Evolutionary conservation across 2,329 filamentous ascomycete genomes (phyloP).

Genomic region (Epichloe uncinata): DNA sequence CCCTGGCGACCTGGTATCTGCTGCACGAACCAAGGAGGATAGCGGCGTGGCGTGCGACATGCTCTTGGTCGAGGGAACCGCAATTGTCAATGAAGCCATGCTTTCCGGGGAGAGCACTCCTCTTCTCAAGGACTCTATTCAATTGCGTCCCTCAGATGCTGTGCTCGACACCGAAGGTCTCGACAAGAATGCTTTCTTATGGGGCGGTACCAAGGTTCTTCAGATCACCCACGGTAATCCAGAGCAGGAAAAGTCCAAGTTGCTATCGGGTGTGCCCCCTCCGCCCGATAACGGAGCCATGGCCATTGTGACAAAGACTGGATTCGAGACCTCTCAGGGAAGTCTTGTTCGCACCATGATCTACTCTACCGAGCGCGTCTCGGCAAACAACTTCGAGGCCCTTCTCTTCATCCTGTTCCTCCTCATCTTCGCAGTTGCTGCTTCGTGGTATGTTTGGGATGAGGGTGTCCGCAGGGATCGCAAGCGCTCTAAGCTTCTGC

Average conservation of each 20-base stretch:
- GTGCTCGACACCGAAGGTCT: constrained; percentile 74
- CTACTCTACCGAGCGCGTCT: constrained; percentile 95
- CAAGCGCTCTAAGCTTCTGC: constrained; percentile 90
- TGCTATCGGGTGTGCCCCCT: constrained; percentile 63
- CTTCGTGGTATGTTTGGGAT: constrained; percentile 98
- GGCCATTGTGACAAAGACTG: constrained; percentile 91
- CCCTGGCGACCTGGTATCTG: constrained; percentile 86
- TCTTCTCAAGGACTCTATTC: constrained; percentile 88
- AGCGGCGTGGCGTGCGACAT: constrained; percentile 96
- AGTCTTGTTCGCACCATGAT: constrained; percentile 99
- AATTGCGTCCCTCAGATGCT: constrained; percentile 73
- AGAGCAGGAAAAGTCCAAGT: constrained; percentile 57
- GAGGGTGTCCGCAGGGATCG: constrained; percentile 90
- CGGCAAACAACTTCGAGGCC: constrained; percentile 94
- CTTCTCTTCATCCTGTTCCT: constrained; percentile 97
- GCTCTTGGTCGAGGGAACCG: constrained; percentile 84
- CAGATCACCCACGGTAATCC: constrained; percentile 82
- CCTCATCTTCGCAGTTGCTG: constrained; percentile 87
- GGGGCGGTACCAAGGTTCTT: constrained; percentile 93
- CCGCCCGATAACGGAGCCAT: constrained; percentile 89
- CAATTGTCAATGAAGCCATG: constrained; percentile 99
- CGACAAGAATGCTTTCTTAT: constrained; percentile 94
- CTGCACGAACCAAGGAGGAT: constrained; percentile 89
- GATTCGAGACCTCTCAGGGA: constrained; percentile 96
- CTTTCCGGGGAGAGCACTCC: constrained; percentile 98